Conservation (phyloP, 495 filamentous ascomycete genomes). For the Talaromyces nanjingensis region DNA sequence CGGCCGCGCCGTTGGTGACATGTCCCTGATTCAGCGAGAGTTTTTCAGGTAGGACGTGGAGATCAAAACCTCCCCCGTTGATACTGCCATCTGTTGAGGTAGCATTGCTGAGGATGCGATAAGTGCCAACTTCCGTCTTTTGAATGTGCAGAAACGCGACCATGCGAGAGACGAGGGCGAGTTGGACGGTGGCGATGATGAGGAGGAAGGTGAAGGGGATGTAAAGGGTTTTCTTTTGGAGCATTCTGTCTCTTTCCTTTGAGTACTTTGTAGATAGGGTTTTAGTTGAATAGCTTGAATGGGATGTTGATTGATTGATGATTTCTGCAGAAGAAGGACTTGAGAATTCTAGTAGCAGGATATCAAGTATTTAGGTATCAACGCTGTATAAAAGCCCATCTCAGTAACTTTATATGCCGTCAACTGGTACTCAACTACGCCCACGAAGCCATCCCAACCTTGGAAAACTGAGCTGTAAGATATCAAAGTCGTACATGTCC, state of each 20-base stretch:
- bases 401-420: no score
- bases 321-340: no score
- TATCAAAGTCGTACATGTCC: background rate
- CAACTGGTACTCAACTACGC: no score
- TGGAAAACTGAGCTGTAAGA: no score
- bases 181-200: constrained; percentile 8
- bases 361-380: no score
- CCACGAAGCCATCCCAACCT: no score
- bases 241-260: background rate
- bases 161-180: constrained; percentile 9
- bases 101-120: background rate
- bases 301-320: no score
- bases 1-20: constrained; percentile 6
- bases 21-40: constrained; percentile 7
- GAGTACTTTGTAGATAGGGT: no score
- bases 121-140: constrained; percentile 4
- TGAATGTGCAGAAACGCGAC: constrained; percentile 8
- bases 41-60: constrained; percentile 7
- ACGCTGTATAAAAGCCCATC: no score
- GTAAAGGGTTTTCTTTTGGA: constrained; percentile 3
- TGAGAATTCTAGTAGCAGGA: no score
- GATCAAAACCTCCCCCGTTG: background rate
- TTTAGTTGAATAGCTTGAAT: no score
- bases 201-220: constrained; percentile 5
- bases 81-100: background rate